Conservation (phyloP, 2,329 filamentous ascomycete species). For the Corynespora cassiicola region DNA sequence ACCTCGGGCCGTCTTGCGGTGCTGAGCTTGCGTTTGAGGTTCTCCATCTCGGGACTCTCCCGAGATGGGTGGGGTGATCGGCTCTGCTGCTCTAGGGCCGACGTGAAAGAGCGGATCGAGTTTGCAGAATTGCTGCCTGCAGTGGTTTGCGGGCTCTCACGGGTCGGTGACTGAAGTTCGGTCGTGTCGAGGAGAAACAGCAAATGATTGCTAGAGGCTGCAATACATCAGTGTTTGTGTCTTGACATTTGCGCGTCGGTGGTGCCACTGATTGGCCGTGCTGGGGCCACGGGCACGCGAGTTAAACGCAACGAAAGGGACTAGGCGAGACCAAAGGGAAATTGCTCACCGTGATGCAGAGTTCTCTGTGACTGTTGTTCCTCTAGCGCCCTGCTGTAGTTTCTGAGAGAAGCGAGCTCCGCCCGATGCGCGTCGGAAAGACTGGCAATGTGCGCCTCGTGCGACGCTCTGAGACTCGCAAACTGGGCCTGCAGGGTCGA, state of each 20-base stretch:
- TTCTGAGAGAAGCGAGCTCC: conserved; percentile 47
- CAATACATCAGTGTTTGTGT: too few relatives aligned
- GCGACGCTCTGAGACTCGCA: conserved; percentile 40
- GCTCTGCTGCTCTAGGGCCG: conserved; percentile 32
- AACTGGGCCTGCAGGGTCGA: conserved; percentile 44
- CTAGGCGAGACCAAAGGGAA: conserved; percentile 4
- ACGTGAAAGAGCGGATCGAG: conserved; percentile 26
- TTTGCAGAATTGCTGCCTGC: conserved; percentile 26
- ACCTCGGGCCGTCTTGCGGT: conserved; percentile 39
- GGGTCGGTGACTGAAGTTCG: conserved; percentile 25
- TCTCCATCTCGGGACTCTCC: conserved; percentile 43
- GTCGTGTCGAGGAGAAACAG: conserved; percentile 32
- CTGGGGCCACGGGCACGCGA: too few relatives aligned
- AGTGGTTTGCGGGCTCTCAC: conserved; percentile 22
- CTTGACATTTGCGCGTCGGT: too few relatives aligned
- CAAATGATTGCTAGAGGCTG: conserved; percentile 36
- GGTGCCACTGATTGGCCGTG: not conserved
- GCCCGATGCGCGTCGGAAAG: conserved; percentile 46
- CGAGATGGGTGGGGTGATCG: conserved; percentile 25
- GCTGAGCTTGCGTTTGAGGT: conserved; percentile 47
- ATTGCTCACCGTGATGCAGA: conserved; percentile 37
- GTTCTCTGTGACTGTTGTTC: conserved; percentile 34
- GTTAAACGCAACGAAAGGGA: conserved; percentile 1
- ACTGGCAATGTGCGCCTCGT: conserved; percentile 47
- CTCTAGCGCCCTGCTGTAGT: conserved; percentile 48